Base-by-base conservation (phyloP, 768 basidiomycete species). In the Harrya chromipes region DNA sequence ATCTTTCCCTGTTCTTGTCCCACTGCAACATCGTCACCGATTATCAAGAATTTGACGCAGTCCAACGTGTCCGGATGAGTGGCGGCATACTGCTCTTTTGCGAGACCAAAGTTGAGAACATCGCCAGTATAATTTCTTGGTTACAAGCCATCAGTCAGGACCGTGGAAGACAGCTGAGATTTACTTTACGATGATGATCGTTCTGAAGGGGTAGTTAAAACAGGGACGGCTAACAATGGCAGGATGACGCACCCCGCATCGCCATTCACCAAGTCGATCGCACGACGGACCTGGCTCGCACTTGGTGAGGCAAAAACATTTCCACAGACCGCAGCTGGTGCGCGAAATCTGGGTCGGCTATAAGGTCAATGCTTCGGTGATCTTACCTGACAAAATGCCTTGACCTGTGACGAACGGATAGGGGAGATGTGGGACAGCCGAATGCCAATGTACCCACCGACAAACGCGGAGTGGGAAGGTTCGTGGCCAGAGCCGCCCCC, bases 401-500 rank as follows among this genome's bases (percentile, higher is more conserved):
- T 81, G 69, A 35, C 89, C 87, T 88, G 46, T 0, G 42, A 50
- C 9, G 37, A 23, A 24, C 9, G 36, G 39, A 29, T 53, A 24
- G 31, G 31, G 3, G 46, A 33, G 55, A 45, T 20, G 2, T 10
- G 16, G 35, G 1, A 27, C 27, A 0, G 14, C 4, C 4, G 24
- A 26, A 29, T 17, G 55, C 9, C 11, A 12, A 14, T 17, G 19
- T 37, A 64, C 77, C 55, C 54, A 85, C 91, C 93, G n/a, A 95
- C 92, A 58, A 88, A 94, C 2, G 82, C 88, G 5, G 90, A 81
- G 69, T 94, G 92, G 14, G 92, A 81, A 7, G 94, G 94, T 61
- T 97, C 94, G 63, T 97, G 94, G 5, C 94, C 90, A 21, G 85
- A 82, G 27, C 91, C 90, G 6, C 91, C 90, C 9, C 90, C 90